Evolutionary conservation across 164 flowering plant species (phyloP), one percentile per base, ranked within the genome.

Genomic region (Taxillus chinensis): DNA sequence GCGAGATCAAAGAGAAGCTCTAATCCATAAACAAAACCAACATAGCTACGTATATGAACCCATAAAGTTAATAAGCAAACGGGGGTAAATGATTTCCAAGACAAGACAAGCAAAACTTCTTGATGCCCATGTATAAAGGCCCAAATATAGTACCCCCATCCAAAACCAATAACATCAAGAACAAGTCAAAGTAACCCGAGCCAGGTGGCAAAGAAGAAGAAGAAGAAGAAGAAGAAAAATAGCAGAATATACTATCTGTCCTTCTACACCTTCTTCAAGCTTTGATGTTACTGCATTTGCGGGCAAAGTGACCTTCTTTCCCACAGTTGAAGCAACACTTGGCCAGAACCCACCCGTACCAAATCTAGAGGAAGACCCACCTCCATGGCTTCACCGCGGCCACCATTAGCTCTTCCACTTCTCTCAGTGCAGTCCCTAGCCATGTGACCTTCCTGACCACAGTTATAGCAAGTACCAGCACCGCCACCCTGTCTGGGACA

Each of bases 361-460:
- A 27, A 27, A 27, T 27, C 27, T 71, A 3, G 69, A 55, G 3
- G 3, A 2, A 9, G 41, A 10, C 27, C 27, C 27, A 27, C 27
- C 27, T 27, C 27, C 27, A 57, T 59, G 64, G 17, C 68, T 5
- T 62, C 62, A 14, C 67, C 60, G 10, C 67, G 42, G 17, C 14
- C 10, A 60, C 60, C 13, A 39, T 68, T 62, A 3, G 65, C 66
- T 7, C 64, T 58, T 0, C 68, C 62, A 53, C 69, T 66, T 8
- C 62, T 51, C 17, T 59, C 62, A n/a, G 13, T 41, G 45, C 83
- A 79, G 9, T 79, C 77, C 62, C 77, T 77, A 0, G 83, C 78
- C 62, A 77, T 7, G 50, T 81, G 85, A n/a, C 85, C 85, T 13
- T 42, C 49, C 61, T 67, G 64, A 1, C 77, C 77, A 17, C 81